A percentile compares a stretch with the other conserved stretches of the same genome.
Evolutionary conservation across 805 yeast genomes (phyloP).

Genomic region (Candida ovalis): DNA sequence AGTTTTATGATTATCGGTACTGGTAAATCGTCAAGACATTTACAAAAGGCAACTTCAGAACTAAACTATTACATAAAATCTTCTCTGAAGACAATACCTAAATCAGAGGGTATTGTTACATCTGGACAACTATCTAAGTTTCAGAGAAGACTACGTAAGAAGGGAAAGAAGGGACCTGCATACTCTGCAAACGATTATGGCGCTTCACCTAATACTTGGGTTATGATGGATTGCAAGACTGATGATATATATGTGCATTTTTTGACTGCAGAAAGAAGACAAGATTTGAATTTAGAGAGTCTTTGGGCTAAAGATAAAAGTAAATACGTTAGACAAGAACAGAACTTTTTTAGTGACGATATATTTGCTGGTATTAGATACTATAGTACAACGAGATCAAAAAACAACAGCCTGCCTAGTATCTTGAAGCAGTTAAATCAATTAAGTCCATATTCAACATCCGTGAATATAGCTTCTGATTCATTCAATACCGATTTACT

Average conservation of each 20-base stretch:
- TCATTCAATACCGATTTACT: slow-evolving; percentile 12
- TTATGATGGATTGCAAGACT: slow-evolving; percentile 64
- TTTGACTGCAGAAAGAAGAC: slow-evolving; percentile 65
- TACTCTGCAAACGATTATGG: slow-evolving; percentile 58
- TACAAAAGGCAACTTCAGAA: slow-evolving; percentile 64
- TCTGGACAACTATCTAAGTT: slow-evolving; percentile 49
- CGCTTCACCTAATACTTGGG: slow-evolving; percentile 68
- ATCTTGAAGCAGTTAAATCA: slow-evolving; percentile 1
- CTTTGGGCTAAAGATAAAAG: slow-evolving; percentile 43
- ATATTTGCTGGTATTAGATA: slow-evolving; percentile 44
- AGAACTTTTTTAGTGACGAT: slow-evolving; percentile 34
- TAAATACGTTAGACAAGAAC: slow-evolving; percentile 8
- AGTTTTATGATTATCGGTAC: slow-evolving; percentile 62
- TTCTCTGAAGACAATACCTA: slow-evolving; percentile 40
- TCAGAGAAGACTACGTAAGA: slow-evolving; percentile 47
- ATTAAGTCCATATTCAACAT: neutral
- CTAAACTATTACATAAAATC: slow-evolving; percentile 58
- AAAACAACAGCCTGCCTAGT: neutral
- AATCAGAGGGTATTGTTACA: slow-evolving; percentile 69
- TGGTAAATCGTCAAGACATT: slow-evolving; percentile 74
- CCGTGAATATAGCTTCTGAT: neutral
- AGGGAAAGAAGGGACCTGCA: slow-evolving; percentile 51
- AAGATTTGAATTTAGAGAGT: slow-evolving; percentile 64
- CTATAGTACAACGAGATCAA: slow-evolving; percentile 34
- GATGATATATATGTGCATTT: slow-evolving; percentile 69